Base-by-base conservation (phyloP, 2,329 filamentous ascomycete genomes). In the Aspergillus sp. region DNA sequence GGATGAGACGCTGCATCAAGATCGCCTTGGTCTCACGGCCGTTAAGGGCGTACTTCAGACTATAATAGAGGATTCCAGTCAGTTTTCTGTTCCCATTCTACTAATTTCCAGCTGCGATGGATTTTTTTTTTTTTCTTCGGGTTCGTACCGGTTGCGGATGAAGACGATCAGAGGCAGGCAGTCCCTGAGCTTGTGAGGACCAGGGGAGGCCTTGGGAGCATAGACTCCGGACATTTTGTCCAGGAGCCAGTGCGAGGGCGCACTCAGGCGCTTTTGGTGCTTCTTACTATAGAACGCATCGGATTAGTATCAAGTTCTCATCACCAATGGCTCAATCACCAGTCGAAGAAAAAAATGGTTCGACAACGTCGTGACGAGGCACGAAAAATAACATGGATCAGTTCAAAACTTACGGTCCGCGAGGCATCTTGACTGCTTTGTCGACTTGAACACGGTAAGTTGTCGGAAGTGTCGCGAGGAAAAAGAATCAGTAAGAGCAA, bases 31-130 rank as follows among this genome's bases (percentile, higher is more conserved):
- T 91, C 89, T 99, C 95, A 80, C 93, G 95, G 81, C 87, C 89
- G 87, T 99, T 99, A 81, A 99, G 90, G 70, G 95, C 95, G 86
- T 99, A 99, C 91, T 99, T 99, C 80, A 99, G 88, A 75, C 93
- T 91, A 83, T 88, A 87, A 73, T 40, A 37, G 41, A 48, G 44
- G 12, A 31, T 59, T 25, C 45, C 35, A 50, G 52, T 51, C 47
- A 52, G 59, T 54, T 68, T 57, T 61, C 60, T 40, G 43, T 45
- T 55, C 7, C 6, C n/a, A 35, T 43, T 15, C 27, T 7, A 15
- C 21, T 14, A 40, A 47, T 59, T 35, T 41, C 31, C 50, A n/a
- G 17, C 17, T 9, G 11, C 31, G 3, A 6, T 27, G 2, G 25
- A 27, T 8, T 27, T 27, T 7, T 9, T 8, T 7, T 27, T 8